Evolutionary conservation across 2,329 filamentous ascomycete species (phyloP).

Genomic region (Colletotrichum tropicale): DNA sequence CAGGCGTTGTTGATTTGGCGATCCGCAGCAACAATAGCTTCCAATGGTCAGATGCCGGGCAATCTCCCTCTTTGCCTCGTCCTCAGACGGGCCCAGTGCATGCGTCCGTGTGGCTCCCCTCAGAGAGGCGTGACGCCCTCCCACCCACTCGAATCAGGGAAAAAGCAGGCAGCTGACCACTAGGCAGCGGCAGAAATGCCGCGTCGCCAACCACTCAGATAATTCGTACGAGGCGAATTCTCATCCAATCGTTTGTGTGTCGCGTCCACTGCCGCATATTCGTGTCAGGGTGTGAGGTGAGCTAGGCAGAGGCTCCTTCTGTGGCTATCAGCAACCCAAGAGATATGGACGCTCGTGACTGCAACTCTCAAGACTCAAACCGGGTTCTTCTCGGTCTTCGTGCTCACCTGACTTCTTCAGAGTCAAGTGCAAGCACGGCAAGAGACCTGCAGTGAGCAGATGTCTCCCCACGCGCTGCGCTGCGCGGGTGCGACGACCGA

Average conservation of each 20-base stretch:
- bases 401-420: not conserved
- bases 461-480: not conserved
- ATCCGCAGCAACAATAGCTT: not conserved
- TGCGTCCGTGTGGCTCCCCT: not conserved
- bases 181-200: conserved; percentile 12
- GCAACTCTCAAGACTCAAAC: not conserved
- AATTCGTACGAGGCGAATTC: conserved; percentile 11
- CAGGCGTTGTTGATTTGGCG: not conserved
- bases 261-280: not conserved
- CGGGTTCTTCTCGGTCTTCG: not conserved
- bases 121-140: not conserved
- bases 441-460: not conserved
- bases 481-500: conserved; percentile 5
- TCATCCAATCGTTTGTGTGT: conserved; percentile 15
- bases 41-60: not conserved
- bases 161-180: conserved; percentile 11
- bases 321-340: not conserved
- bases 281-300: not conserved
- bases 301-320: not conserved
- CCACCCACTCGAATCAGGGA: conserved; percentile 2
- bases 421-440: not conserved
- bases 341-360: not conserved
- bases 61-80: not conserved
- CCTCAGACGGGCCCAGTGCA: conserved; percentile 3
- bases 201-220: conserved; percentile 18